Percentiles rank a stretch among this genome's conserved stretches.
These are phyloP conservation scores for Ceratobasidium theobromae DNA, from an alignment of 1,284 basidiomycete species.

Conservation along the genomic window DNA sequence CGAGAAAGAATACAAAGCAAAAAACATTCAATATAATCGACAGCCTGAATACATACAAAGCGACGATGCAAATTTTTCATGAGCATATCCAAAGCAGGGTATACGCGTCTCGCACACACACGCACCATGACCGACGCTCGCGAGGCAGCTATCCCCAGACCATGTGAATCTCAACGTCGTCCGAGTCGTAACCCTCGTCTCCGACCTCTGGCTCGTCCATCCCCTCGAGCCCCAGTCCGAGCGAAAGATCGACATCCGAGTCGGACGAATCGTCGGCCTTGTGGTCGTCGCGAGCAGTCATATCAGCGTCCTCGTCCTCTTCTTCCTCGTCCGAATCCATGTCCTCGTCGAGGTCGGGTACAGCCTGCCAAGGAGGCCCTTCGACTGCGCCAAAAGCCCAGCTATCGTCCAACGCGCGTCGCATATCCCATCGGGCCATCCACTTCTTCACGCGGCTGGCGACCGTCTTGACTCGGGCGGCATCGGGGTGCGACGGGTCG, in stretches of 20 bases:
- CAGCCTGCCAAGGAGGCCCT: neutral
- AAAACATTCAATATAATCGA: too few relatives aligned
- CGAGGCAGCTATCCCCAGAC: conserved; percentile 9
- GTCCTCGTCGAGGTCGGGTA: neutral
- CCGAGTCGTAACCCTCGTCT: conserved; percentile 25
- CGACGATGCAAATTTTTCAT: too few relatives aligned
- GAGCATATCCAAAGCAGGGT: too few relatives aligned
- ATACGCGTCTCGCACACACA: too few relatives aligned
- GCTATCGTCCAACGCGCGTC: neutral
- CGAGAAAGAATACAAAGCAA: too few relatives aligned
- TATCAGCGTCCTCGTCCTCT: conserved; percentile 4
- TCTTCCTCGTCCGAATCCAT: neutral
- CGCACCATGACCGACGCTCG: neutral
- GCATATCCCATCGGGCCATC: conserved; percentile 21
- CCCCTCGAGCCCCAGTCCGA: conserved; percentile 15
- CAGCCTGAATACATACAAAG: too few relatives aligned
- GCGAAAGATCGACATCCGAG: neutral
- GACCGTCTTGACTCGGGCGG: conserved; percentile 10
- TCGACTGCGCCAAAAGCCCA: conserved; percentile 16
- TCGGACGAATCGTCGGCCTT: neutral
- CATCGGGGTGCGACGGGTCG: conserved; percentile 16
- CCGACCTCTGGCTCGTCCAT: conserved; percentile 12
- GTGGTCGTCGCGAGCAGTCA: neutral
- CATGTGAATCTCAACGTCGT: conserved; percentile 30
- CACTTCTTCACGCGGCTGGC: conserved; percentile 8